These are phyloP conservation scores for Cicer chorassanicum DNA, from an alignment of 306 rosid species.

Conservation along the genomic window DNA sequence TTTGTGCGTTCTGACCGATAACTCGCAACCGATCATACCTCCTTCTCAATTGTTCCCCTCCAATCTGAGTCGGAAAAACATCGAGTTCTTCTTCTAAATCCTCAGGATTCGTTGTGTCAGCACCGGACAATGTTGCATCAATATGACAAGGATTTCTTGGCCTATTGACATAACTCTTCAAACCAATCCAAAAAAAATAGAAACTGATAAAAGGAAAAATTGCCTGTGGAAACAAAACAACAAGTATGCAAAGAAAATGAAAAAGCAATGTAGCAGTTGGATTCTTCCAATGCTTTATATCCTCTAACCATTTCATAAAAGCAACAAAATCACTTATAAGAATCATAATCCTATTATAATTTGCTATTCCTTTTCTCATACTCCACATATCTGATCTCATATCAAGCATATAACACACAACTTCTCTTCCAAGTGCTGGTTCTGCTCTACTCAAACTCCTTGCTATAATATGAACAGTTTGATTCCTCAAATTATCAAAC, in stretches of 20 bases:
- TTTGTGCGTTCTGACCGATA: conserved; percentile 46
- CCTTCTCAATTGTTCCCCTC: conserved; percentile 43
- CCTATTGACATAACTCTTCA: conserved; percentile 37
- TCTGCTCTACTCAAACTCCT: conserved; percentile 45
- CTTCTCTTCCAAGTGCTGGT: conserved; percentile 51
- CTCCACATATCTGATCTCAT: conserved; percentile 56
- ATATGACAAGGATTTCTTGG: conserved; percentile 46
- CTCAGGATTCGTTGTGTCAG: conserved; percentile 40
- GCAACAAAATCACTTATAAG: conserved; percentile 35
- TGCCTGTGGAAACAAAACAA: conserved; percentile 41
- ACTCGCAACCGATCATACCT: conserved; percentile 53
- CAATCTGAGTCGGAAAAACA: conserved; percentile 44
- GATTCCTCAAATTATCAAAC: conserved; percentile 49
- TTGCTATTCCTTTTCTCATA: conserved; percentile 50
- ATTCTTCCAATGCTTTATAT: conserved; percentile 47
- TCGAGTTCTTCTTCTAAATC: conserved; percentile 61
- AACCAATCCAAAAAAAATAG: conserved; percentile 34
- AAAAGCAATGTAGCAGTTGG: conserved; percentile 31
- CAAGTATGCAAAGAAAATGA: conserved; percentile 33
- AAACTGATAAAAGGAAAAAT: conserved; percentile 39
- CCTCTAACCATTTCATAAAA: conserved; percentile 47
- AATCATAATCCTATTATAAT: conserved; percentile 43
- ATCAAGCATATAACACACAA: conserved; percentile 50
- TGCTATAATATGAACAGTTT: conserved; percentile 40
- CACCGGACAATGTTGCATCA: conserved; percentile 52